Evolutionary conservation across 768 basidiomycete genomes (phyloP).

Genomic region (Xerocomellus intermedius): DNA sequence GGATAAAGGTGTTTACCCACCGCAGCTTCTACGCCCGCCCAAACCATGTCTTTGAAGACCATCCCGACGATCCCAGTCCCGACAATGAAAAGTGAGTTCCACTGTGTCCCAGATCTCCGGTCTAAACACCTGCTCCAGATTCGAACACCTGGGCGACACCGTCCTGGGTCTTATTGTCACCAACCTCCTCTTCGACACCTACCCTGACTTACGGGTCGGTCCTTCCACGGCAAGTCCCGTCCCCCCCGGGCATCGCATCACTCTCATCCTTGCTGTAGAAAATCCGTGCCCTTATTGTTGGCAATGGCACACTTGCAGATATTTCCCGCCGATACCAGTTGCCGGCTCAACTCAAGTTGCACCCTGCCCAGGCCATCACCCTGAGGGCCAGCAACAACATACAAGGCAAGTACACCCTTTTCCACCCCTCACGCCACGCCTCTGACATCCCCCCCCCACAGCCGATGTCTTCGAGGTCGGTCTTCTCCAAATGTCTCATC

Average conservation of each 20-base stretch:
- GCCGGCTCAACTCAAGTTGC: conserved; percentile 58
- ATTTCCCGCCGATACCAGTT: conserved; percentile 68
- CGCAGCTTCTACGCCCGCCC: conserved; percentile 69
- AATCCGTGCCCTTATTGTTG: conserved; percentile 74
- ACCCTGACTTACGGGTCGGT: conserved; percentile 71
- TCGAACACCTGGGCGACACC: conserved; percentile 75
- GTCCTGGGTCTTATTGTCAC: conserved; percentile 72
- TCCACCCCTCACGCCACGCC: not conserved
- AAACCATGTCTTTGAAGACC: conserved; percentile 75
- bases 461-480: conserved; percentile 80
- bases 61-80: conserved; percentile 65
- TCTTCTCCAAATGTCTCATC: not conserved
- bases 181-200: conserved; percentile 56
- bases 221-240: conserved; percentile 55
- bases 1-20: conserved; percentile 69
- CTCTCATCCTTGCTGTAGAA: conserved; percentile 46
- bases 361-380: conserved; percentile 71
- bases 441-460: conserved; percentile 26
- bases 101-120: not conserved
- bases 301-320: conserved; percentile 68
- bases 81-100: conserved; percentile 74
- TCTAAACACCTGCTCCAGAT: conserved; percentile 36
- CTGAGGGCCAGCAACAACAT: conserved; percentile 66
- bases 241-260: not conserved
- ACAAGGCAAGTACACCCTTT: conserved; percentile 51